Evolutionary conservation across 441 rosid species (phyloP).

Genomic region (Erysimum cheiri): DNA sequence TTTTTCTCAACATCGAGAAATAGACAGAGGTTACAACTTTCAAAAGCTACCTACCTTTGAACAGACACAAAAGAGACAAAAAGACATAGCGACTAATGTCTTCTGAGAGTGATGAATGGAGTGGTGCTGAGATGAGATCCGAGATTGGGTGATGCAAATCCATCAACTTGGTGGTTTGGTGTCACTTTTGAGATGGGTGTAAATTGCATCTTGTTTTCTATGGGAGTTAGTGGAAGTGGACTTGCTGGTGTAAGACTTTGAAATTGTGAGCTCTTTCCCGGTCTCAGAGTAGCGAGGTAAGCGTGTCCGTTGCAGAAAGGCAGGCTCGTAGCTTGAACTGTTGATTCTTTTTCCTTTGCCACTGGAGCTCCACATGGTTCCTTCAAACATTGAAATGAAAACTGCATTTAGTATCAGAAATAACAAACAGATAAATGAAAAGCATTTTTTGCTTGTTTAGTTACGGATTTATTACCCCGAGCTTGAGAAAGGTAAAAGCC

Average conservation of each 20-base stretch:
- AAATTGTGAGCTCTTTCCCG: conserved; percentile 44
- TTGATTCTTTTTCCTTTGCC: conserved; percentile 60
- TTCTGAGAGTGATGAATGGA: conserved; percentile 61
- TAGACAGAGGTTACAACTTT: conserved; percentile 34
- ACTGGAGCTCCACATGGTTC: conserved; percentile 63
- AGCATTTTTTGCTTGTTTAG: conserved; percentile 16
- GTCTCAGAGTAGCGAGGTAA: conserved; percentile 65
- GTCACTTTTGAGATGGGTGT: conserved; percentile 48
- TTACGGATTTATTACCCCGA: conserved; percentile 53
- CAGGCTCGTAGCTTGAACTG: conserved; percentile 55
- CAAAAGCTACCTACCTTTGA: conserved; percentile 14
- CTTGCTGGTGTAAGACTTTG: conserved; percentile 47
- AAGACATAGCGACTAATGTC: conserved; percentile 43
- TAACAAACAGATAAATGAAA: conserved; percentile 9
- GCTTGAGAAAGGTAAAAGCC: conserved; percentile 60
- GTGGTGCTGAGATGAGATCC: conserved; percentile 60
- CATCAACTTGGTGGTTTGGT: conserved; percentile 47
- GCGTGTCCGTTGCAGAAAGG: conserved; percentile 53
- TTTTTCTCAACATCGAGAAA: conserved; percentile 6
- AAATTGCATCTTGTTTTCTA: conserved; percentile 60
- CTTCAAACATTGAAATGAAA: conserved; percentile 48
- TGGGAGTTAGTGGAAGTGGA: conserved; percentile 56
- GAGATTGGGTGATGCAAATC: conserved; percentile 48
- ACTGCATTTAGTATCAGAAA: conserved; percentile 23
- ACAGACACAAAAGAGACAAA: conserved; percentile 4